Percentiles rank a stretch among this genome's conserved stretches.
phyloP scores from a whole-genome alignment of 805 yeast genomes.

The Hemisphaericaspora nanyangensis region DNA sequence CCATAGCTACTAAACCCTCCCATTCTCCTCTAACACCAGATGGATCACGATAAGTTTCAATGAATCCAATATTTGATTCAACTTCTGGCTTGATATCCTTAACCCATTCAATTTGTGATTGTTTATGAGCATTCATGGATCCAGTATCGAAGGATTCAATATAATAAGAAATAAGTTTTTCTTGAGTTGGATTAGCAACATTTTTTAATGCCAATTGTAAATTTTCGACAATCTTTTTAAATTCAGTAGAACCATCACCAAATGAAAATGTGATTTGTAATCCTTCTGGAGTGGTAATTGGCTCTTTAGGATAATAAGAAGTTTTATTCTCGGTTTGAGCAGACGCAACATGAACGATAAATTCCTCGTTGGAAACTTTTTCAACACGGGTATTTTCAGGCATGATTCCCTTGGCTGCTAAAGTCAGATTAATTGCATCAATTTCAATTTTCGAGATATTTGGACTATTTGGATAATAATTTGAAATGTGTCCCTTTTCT shows the following conservation, averaged over 20 bases:
- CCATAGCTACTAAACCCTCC: conserved; percentile 90
- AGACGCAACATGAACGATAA: conserved; percentile 67
- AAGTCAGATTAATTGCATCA: conserved; percentile 60
- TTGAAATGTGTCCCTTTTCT: conserved; percentile 67
- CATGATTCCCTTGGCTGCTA: conserved; percentile 60
- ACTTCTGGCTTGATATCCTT: conserved; percentile 74
- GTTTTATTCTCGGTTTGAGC: conserved; percentile 47
- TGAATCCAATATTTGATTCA: conserved; percentile 79
- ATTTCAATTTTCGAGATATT: conserved; percentile 56
- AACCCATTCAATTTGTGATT: conserved; percentile 84
- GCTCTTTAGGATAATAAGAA: conserved; percentile 47
- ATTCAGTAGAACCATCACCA: conserved; percentile 76
- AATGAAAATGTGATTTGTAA: conserved; percentile 49
- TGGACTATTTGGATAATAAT: conserved; percentile 55
- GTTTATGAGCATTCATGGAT: conserved; percentile 78
- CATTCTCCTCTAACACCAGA: conserved; percentile 90
- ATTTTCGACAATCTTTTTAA: conserved; percentile 52
- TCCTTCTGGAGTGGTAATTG: conserved; percentile 32
- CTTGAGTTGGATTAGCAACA: conserved; percentile 73
- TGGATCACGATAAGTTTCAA: conserved; percentile 91
- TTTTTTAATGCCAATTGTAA: conserved; percentile 53
- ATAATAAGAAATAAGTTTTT: conserved; percentile 61
- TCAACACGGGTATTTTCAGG: conserved; percentile 79
- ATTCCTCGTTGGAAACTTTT: conserved; percentile 47
- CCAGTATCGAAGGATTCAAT: conserved; percentile 73